Evolutionary conservation across 1,284 basidiomycete genomes (phyloP).

Genomic region (Leccinum pallidistipes): DNA sequence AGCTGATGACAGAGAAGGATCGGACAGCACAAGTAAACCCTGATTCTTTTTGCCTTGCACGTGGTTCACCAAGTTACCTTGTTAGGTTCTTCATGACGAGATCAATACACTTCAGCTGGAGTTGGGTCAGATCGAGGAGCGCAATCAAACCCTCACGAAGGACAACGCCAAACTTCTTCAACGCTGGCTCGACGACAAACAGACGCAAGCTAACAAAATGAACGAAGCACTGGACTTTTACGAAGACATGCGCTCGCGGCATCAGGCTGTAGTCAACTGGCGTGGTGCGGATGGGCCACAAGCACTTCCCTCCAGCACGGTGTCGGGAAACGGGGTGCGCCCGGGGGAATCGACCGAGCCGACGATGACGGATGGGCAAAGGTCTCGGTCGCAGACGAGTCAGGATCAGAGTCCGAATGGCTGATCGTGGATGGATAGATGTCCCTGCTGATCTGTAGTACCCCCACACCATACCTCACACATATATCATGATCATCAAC

Average conservation of each 20-base stretch:
- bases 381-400: conserved; percentile 63
- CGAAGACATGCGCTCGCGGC: conserved; percentile 74
- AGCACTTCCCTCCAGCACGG: conserved; percentile 26
- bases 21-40: conserved; percentile 77
- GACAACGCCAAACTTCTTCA: conserved; percentile 95
- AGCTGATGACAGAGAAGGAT: conserved; percentile 87
- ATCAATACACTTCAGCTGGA: conserved; percentile 89
- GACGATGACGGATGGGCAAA: conserved; percentile 71
- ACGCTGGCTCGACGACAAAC: conserved; percentile 94
- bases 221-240: conserved; percentile 89
- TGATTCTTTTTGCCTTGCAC: neutral
- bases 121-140: conserved; percentile 83
- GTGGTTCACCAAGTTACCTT: conserved; percentile 1
- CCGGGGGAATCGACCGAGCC: conserved; percentile 47
- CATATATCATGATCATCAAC: conserved; percentile 2
- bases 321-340: conserved; percentile 73
- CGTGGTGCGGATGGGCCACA: conserved; percentile 42
- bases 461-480: conserved; percentile 23
- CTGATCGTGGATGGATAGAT: conserved; percentile 55
- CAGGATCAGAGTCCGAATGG: conserved; percentile 87
- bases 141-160: conserved; percentile 81
- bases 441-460: conserved; percentile 8
- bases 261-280: conserved; percentile 57
- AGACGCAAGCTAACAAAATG: conserved; percentile 91
- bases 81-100: conserved; percentile 91